Conservation (phyloP, 768 basidiomycete genomes). For the Leccinum broughii region DNA sequence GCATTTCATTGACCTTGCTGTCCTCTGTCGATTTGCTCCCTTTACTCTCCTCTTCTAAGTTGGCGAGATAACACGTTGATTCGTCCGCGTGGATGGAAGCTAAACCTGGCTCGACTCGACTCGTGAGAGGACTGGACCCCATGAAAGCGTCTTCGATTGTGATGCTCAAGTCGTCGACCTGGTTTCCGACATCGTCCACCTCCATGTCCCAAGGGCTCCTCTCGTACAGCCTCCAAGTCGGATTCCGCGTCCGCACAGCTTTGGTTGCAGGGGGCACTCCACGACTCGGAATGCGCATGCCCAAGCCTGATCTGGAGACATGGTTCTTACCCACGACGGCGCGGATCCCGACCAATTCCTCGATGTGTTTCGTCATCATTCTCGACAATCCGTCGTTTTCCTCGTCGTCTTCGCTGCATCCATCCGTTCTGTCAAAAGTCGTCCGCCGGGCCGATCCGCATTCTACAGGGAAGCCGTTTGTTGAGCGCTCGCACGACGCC, state of each 20-base stretch:
- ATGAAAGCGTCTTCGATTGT: conserved; percentile 18
- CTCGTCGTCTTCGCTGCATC: not conserved
- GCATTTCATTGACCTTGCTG: conserved; percentile 9
- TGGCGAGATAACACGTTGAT: conserved; percentile 16
- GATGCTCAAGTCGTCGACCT: conserved; percentile 5
- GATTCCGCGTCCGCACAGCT: conserved; percentile 24
- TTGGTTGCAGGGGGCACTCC: conserved; percentile 36
- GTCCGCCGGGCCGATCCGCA: conserved; percentile 48
- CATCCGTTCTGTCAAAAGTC: conserved; percentile 21
- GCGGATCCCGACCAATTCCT: conserved; percentile 59
- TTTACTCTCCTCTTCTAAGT: conserved; percentile 33
- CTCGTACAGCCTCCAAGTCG: conserved; percentile 20
- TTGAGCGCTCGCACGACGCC: conserved; percentile 57
- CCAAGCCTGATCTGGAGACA: conserved; percentile 27
- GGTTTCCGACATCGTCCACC: conserved; percentile 11
- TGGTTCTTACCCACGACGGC: conserved; percentile 32
- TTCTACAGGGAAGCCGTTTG: conserved; percentile 48
- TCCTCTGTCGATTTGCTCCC: conserved; percentile 12
- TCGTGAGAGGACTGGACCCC: conserved; percentile 30
- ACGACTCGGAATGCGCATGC: not conserved
- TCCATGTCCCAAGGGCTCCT: conserved; percentile 26
- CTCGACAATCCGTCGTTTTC: conserved; percentile 20
- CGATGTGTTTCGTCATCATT: conserved; percentile 53
- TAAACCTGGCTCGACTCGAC: conserved; percentile 18
- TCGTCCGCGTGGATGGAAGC: conserved; percentile 9